These are phyloP conservation scores for Talaromyces sp. DNA, from an alignment of 2,329 filamentous ascomycete species.

Conservation along the genomic window DNA sequence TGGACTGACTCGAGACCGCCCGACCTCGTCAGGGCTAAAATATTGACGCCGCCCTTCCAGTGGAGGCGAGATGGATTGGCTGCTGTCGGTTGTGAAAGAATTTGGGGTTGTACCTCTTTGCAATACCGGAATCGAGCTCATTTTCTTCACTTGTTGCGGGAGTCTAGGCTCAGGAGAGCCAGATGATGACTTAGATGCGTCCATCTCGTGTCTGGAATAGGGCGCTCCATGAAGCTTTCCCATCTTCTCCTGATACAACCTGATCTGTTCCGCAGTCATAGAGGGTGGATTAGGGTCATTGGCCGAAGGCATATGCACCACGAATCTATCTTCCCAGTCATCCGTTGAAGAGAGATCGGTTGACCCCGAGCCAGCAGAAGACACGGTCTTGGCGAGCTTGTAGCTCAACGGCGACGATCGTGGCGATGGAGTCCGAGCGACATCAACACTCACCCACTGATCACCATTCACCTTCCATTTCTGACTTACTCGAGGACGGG, in stretches of 20 bases:
- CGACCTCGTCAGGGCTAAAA: constrained; percentile 40
- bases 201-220: constrained; percentile 19
- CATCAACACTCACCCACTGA: constrained; percentile 34
- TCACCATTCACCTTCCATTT: constrained; percentile 36
- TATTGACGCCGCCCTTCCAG: constrained; percentile 24
- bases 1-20: constrained; percentile 35
- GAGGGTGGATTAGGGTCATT: constrained; percentile 40
- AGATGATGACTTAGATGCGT: constrained; percentile 21
- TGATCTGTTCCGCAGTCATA: constrained; percentile 39
- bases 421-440: constrained; percentile 24
- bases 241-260: constrained; percentile 35
- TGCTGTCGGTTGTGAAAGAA: constrained; percentile 11
- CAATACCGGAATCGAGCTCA: constrained; percentile 1
- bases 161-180: constrained; percentile 23
- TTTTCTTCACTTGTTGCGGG: constrained; percentile 3
- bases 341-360: constrained; percentile 28
- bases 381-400: constrained; percentile 25
- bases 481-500: constrained; percentile 19
- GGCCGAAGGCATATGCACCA: constrained; percentile 43
- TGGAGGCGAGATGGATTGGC: constrained; percentile 8
- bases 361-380: constrained; percentile 31
- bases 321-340: constrained; percentile 41
- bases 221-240: constrained; percentile 29
- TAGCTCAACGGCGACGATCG: constrained; percentile 17
- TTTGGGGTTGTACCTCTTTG: constrained; percentile 2